Percentiles rank a stretch among this genome's conserved stretches.
phyloP scores from a whole-genome alignment of 2,329 filamentous ascomycete genomes.

The Claviceps arundinis region DNA sequence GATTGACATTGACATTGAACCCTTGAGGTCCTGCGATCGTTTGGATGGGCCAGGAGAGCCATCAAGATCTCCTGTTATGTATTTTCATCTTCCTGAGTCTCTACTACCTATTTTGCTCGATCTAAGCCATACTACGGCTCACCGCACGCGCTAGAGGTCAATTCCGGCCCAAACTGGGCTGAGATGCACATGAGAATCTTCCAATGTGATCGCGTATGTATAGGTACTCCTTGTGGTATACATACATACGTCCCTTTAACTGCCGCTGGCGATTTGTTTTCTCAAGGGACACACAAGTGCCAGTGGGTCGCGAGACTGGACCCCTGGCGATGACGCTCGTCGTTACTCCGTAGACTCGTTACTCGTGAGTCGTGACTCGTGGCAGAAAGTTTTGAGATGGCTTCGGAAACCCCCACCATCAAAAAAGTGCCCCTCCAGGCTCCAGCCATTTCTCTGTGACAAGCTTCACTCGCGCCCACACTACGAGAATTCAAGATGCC shows the following conservation, averaged over 20 bases:
- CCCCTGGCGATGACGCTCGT: slow-evolving; percentile 8
- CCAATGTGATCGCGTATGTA: too few species aligned
- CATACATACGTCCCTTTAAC: neutral
- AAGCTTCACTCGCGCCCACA: slow-evolving; percentile 1
- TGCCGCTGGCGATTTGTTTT: neutral
- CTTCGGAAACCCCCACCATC: slow-evolving; percentile 8
- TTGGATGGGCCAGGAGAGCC: neutral
- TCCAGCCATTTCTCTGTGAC: slow-evolving; percentile 6
- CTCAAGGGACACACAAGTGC: neutral
- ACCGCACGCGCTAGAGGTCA: neutral
- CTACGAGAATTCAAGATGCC: slow-evolving; percentile 38
- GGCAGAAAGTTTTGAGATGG: slow-evolving; percentile 1
- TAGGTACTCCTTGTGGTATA: neutral
- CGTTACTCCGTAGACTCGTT: too few species aligned
- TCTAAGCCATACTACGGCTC: neutral
- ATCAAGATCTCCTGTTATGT: neutral
- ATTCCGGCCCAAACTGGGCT: too few species aligned
- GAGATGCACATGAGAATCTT: too few species aligned
- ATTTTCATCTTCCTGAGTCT: too few species aligned
- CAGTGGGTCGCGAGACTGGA: slow-evolving; percentile 9
- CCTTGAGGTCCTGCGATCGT: neutral
- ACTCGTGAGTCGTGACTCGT: neutral
- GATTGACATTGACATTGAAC: neutral
- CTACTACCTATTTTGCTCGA: too few species aligned
- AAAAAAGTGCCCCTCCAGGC: slow-evolving; percentile 12